Evolutionary conservation across 2,329 filamentous ascomycete species (phyloP).

Genomic region (Fusarium mexicanum): DNA sequence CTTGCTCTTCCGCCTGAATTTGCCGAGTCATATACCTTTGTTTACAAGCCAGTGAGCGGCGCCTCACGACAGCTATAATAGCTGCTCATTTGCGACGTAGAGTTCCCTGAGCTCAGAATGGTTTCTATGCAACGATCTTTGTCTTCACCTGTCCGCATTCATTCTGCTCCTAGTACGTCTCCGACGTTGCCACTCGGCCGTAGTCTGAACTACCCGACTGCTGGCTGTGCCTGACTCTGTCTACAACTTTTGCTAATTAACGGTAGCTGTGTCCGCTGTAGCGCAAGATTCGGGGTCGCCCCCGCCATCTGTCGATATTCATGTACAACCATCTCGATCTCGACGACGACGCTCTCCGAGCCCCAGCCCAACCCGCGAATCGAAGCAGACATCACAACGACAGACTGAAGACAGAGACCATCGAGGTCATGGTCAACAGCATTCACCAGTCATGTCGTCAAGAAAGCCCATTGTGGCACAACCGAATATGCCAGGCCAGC

Average conservation of each 20-base stretch:
- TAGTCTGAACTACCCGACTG: neutral
- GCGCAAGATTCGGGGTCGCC: slow-evolving; percentile 60
- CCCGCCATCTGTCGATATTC: slow-evolving; percentile 63
- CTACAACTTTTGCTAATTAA: slow-evolving; percentile 43
- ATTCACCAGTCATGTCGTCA: slow-evolving; percentile 50
- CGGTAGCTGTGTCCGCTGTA: slow-evolving; percentile 47
- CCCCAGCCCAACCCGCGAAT: slow-evolving; percentile 59
- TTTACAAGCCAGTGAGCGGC: slow-evolving; percentile 38
- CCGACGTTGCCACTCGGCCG: slow-evolving; percentile 23
- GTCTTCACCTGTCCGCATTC: slow-evolving; percentile 69
- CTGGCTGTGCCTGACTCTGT: slow-evolving; percentile 15
- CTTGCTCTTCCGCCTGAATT: neutral
- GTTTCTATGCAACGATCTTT: slow-evolving; percentile 70
- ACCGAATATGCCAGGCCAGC: slow-evolving; percentile 45
- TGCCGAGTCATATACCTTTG: slow-evolving; percentile 19
- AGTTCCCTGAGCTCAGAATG: slow-evolving; percentile 60
- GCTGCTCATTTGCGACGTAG: slow-evolving; percentile 48
- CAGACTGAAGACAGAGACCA: slow-evolving; percentile 57
- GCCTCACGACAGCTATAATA: slow-evolving; percentile 44
- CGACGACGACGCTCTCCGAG: slow-evolving; percentile 65
- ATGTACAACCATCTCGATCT: slow-evolving; percentile 60
- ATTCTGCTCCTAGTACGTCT: slow-evolving; percentile 68
- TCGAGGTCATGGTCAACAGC: slow-evolving; percentile 50
- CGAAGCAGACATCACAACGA: slow-evolving; percentile 54
- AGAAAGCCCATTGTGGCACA: slow-evolving; percentile 63